Evolutionary conservation across 2,329 filamentous ascomycete genomes (phyloP).

Genomic region (Ramularia collo-cygni): DNA sequence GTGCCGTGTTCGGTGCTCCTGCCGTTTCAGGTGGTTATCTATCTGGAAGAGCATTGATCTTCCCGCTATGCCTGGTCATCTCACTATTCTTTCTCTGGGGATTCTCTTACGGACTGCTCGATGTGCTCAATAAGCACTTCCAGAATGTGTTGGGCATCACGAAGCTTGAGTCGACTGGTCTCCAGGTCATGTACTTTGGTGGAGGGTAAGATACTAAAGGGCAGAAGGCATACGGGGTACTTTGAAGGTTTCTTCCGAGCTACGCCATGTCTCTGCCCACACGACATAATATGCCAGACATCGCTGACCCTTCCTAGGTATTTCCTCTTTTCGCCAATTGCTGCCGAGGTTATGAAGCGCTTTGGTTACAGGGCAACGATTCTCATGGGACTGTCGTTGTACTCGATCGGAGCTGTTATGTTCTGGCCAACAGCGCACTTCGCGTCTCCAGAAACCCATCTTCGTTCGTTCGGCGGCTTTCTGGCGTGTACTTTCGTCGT

Average conservation of each 20-base stretch:
- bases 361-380: constrained; percentile 42
- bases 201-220: no score
- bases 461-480: constrained; percentile 33
- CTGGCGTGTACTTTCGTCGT: constrained; percentile 33
- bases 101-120: constrained; percentile 30
- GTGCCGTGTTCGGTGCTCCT: constrained; percentile 33
- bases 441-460: constrained; percentile 22
- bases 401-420: constrained; percentile 33
- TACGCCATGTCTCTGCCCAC: no score
- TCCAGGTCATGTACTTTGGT: constrained; percentile 26
- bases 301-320: no score
- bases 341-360: constrained; percentile 38
- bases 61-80: constrained; percentile 43
- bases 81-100: constrained; percentile 42
- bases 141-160: constrained; percentile 33
- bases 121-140: constrained; percentile 33
- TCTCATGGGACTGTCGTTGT: constrained; percentile 34
- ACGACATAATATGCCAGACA: no score
- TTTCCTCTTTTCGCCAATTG: constrained; percentile 36
- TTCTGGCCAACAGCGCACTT: constrained; percentile 36
- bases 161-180: constrained; percentile 36
- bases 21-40: constrained; percentile 36
- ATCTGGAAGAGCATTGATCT: constrained; percentile 41
- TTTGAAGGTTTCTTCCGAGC: constrained; percentile 40
- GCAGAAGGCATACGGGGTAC: no score